Percentiles rank a stretch among this genome's conserved stretches.
Conservation (phyloP, 179 eudicot species). For the Silene coronaria region DNA sequence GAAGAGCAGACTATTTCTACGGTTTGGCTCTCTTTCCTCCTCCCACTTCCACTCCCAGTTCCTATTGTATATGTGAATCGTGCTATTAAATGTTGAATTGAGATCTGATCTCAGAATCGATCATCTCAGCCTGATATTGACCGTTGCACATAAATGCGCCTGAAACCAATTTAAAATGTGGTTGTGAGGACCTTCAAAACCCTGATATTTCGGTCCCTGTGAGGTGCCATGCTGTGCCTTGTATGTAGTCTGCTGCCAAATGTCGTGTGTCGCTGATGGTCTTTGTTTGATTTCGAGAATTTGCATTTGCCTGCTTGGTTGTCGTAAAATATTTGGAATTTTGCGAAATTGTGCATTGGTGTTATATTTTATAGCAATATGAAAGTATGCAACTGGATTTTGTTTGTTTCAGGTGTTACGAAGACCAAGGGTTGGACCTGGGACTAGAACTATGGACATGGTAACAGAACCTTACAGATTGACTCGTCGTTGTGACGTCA, state of each 20-base stretch:
- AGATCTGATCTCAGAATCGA: background rate
- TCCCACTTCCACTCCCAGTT: background rate
- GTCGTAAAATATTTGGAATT: background rate
- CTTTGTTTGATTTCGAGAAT: background rate
- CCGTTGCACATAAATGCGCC: background rate
- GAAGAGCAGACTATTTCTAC: conserved; percentile 82
- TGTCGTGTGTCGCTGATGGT: background rate
- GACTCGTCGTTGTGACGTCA: conserved; percentile 83
- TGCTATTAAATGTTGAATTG: background rate
- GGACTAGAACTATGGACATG: conserved; percentile 54
- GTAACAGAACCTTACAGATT: conserved; percentile 73
- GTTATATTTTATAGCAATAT: background rate
- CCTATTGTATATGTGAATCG: background rate
- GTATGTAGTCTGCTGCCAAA: conserved; percentile 1
- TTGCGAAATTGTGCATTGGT: background rate
- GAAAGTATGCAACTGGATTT: background rate
- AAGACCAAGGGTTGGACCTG: conserved; percentile 61
- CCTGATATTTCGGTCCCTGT: background rate
- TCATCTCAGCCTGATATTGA: background rate
- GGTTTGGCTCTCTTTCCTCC: conserved; percentile 35
- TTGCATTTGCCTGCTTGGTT: conserved; percentile 3
- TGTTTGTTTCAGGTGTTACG: conserved; percentile 38
- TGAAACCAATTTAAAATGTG: background rate
- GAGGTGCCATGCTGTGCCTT: background rate
- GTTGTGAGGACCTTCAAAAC: background rate